Evolutionary conservation across 805 yeast genomes (phyloP).

Genomic region (Komagataella phaffii): DNA sequence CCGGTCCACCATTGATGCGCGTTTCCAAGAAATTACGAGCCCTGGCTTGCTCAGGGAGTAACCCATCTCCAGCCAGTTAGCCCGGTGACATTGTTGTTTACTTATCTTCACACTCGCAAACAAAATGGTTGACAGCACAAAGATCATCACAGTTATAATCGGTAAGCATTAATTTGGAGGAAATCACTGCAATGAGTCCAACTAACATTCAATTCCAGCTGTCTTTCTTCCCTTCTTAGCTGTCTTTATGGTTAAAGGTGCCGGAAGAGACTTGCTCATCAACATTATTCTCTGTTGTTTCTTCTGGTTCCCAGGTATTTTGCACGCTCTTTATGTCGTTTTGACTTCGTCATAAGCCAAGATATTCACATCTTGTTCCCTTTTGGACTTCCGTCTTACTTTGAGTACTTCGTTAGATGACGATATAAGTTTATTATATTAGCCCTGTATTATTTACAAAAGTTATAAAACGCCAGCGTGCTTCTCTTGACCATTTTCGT

Average conservation of each 20-base stretch:
- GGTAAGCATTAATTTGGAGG: slow-evolving; percentile 7
- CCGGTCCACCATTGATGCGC: neutral
- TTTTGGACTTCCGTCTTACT: neutral
- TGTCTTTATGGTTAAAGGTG: slow-evolving; percentile 57
- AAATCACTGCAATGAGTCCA: neutral
- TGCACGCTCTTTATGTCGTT: slow-evolving; percentile 56
- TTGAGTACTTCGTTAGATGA: neutral
- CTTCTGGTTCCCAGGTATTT: slow-evolving; percentile 68
- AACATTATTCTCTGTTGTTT: slow-evolving; percentile 49
- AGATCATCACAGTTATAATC: slow-evolving; percentile 11
- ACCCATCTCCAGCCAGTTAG: neutral
- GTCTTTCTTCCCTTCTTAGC: slow-evolving; percentile 65
- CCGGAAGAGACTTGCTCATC: slow-evolving; percentile 49
- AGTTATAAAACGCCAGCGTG: neutral
- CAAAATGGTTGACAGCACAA: slow-evolving; percentile 7
- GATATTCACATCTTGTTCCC: neutral
- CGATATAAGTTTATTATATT: neutral
- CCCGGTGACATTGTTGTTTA: neutral
- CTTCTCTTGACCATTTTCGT: neutral
- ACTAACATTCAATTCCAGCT: slow-evolving; percentile 20
- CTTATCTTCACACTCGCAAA: neutral
- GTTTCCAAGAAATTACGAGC: neutral
- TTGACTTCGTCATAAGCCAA: neutral
- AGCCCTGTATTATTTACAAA: neutral
- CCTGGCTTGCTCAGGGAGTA: neutral